Base-by-base conservation (phyloP, 106 monocot genomes). In the Cymbidium sinense region DNA sequence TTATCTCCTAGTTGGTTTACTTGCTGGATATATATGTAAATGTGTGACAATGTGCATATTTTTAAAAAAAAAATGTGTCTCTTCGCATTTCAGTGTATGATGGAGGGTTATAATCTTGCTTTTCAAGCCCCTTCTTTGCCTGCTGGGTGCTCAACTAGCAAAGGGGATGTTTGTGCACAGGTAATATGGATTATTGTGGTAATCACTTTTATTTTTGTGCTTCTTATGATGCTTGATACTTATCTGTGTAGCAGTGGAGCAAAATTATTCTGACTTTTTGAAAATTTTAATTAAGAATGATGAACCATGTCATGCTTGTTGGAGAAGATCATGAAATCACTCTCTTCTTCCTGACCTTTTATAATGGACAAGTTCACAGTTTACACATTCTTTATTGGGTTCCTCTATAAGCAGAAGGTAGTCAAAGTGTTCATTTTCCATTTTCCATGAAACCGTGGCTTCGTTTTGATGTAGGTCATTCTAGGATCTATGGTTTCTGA, bases 41-140 rank as follows among this genome's bases (percentile, higher is more conserved):
- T 64, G 34, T 23, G 43, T 30, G 27, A 15, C 4, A 29, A 39
- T 5, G 37, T 34, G 4, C 21, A 65, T 20, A 37, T 29, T 70
- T 37, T 25, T 21, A 13, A 20, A 34, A 23, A 80, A 34, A 1
- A 5, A 43, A 39, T 39, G 37, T 3, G 3, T 3, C 28, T 71
- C n/a, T 67, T 36, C 11, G 25, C n/a, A 61, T 76, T 77, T 27
- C 74, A 95, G 95, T 95, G 95, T 72, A 82, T 70, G 28, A 34
- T 78, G 67, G 89, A 92, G 84, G 95, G 95, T 64, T 90, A 83
- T 31, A 86, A 47, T 88, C 80, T 95, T 73, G 77, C 69, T 80
- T 95, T 95, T 83, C 82, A 86, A 79, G 70, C 51, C 28, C 89
- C 77, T 64, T 79, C 86, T 73, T 82, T 83, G 21, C 37, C 74